Evolutionary conservation across 805 yeast species (phyloP), one percentile per base, ranked within the genome.

Genomic region (Candida parachauliodes): DNA sequence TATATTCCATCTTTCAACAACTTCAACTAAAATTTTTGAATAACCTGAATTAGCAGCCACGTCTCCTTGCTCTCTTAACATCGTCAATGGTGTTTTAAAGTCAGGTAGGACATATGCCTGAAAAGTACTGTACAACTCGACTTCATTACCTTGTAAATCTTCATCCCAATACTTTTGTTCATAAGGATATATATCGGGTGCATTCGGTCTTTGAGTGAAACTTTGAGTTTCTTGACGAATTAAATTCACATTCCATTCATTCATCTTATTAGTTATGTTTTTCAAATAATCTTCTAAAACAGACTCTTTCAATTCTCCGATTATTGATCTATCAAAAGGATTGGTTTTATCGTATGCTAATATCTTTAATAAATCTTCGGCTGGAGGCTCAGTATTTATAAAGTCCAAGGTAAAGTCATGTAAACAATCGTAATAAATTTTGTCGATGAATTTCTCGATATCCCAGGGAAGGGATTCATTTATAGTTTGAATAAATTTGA

Each of bases 11-110:
- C 81, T 79, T 36, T 74, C 80, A 11, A 88, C 76, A 9, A 87
- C 93, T 17, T 91, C 93, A 9, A 81, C 79, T 23, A 88, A 66
- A 19, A 88, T 83, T 45, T 81, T 74, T 5, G 88, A 87, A 57
- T 85, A 88, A 3, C 87, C 86, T 3, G 91, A 79, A 22, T 83
- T 89, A 0, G 88, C 85, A 0, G 95, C 93, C 5, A 84, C 89
- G 44, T 84, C 94, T 11, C 87, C 81, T 57, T 88, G 95, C 53
- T 88, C 95, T n/a, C 82, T 80, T 41, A 88, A 77, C 81, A 88
- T 83, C 44, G 84, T 78, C 55, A 85, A 80, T 20, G 88, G 81
- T 4, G 83, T 81, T 43, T 79, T 82, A 37, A 88, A 83, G 39
- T 88, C 93, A 39, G 87, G 87, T 39, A 88, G 62, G 18, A 81